These are phyloP conservation scores for Achaetomium macrosporum DNA, from an alignment of 2,329 filamentous ascomycete species.

Conservation along the genomic window DNA sequence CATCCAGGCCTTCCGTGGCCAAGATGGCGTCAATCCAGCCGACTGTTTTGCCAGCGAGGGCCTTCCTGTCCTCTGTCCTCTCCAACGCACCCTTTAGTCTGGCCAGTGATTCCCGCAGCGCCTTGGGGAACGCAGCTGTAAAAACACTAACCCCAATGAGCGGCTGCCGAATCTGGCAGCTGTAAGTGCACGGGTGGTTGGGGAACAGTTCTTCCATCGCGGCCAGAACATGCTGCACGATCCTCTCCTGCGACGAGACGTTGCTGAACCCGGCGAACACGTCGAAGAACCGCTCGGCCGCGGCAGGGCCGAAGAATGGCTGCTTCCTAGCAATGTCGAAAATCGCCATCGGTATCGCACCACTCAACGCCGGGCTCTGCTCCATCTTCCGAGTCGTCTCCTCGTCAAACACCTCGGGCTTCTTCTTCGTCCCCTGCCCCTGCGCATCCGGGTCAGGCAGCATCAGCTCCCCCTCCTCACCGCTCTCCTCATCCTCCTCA, in stretches of 20 bases:
- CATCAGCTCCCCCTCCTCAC: conserved; percentile 37
- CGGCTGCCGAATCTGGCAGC: conserved; percentile 66
- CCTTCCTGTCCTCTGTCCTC: conserved; percentile 40
- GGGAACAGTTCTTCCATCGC: conserved; percentile 56
- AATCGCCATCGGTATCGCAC: conserved; percentile 89
- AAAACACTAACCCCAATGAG: conserved; percentile 58
- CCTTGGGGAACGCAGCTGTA: conserved; percentile 66
- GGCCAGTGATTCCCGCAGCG: conserved; percentile 59
- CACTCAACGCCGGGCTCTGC: conserved; percentile 76
- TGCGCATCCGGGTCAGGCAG: conserved; percentile 41
- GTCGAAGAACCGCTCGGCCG: conserved; percentile 73
- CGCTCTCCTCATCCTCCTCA: conserved; percentile 45
- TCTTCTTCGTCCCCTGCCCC: conserved; percentile 22
- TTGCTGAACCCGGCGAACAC: conserved; percentile 66
- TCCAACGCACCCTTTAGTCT: conserved; percentile 50
- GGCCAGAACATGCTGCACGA: conserved; percentile 69
- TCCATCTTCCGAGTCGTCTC: conserved; percentile 49
- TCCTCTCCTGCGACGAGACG: conserved; percentile 56
- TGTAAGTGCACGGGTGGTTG: conserved; percentile 56
- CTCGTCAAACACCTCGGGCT: conserved; percentile 42
- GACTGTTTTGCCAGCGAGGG: conserved; percentile 43
- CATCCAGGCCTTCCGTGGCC: conserved; percentile 45
- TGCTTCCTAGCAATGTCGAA: conserved; percentile 83
- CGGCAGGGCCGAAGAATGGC: conserved; percentile 57
- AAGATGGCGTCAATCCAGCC: conserved; percentile 52